These are phyloP conservation scores for Bassia scoparia DNA, from an alignment of 148 eudicot species.

Conservation along the genomic window DNA sequence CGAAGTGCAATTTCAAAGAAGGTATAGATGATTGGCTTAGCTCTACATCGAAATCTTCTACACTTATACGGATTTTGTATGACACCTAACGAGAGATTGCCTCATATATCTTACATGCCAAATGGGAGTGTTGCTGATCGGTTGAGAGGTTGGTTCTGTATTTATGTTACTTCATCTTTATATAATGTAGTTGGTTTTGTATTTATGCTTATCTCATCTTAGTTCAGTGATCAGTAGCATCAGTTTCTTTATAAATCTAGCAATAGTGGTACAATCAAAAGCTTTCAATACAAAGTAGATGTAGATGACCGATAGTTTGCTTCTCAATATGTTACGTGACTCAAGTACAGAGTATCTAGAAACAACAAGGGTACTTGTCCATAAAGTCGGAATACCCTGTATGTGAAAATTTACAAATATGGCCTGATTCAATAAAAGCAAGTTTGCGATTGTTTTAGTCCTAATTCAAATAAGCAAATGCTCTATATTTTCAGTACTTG, in stretches of 20 bases:
- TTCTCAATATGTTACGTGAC: neutral
- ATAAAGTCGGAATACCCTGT: too few relatives aligned
- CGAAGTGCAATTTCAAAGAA: constrained; percentile 90
- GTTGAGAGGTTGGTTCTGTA: constrained; percentile 58
- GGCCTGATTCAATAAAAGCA: too few relatives aligned
- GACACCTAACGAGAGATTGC: constrained; percentile 71
- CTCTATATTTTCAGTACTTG: too few relatives aligned
- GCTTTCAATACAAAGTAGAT: neutral
- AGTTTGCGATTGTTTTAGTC: too few relatives aligned
- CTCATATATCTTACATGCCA: constrained; percentile 88
- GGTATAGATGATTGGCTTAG: constrained; percentile 96
- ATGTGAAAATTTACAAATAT: too few relatives aligned
- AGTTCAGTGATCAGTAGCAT: neutral
- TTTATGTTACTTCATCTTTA: neutral
- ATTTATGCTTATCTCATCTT: too few relatives aligned
- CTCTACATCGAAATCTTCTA: constrained; percentile 78
- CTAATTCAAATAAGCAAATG: too few relatives aligned
- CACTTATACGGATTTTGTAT: constrained; percentile 83
- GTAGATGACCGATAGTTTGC: neutral
- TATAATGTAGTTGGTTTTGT: too few relatives aligned
- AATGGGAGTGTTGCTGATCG: constrained; percentile 97
- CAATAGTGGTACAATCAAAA: neutral
- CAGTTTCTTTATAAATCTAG: too few relatives aligned
- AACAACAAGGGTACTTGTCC: neutral
- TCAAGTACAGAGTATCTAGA: neutral